Evolutionary conservation across 768 basidiomycete genomes (phyloP).

Genomic region (Lyophyllum atratum): DNA sequence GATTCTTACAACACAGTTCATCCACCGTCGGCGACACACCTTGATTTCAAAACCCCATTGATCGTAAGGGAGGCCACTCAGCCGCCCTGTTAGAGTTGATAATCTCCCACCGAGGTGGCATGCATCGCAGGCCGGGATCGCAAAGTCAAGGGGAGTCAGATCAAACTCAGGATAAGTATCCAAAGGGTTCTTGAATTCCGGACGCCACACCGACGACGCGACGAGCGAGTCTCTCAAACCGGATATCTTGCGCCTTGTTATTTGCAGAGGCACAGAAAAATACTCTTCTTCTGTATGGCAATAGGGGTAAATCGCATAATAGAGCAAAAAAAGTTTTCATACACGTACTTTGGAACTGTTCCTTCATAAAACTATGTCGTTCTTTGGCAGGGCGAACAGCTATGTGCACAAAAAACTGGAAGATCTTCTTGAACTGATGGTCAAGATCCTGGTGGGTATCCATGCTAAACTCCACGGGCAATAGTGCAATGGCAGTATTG

Average conservation of each 20-base stretch:
- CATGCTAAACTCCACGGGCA: slow-evolving; percentile 85
- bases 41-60: slow-evolving; percentile 57
- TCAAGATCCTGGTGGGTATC: slow-evolving; percentile 71
- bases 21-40: slow-evolving; percentile 3
- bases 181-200: slow-evolving; percentile 64
- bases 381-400: slow-evolving; percentile 59
- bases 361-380: slow-evolving; percentile 56
- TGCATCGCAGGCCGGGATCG: slow-evolving; percentile 74
- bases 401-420: slow-evolving; percentile 85
- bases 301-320: background rate
- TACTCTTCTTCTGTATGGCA: slow-evolving; percentile 57
- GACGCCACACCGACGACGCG: slow-evolving; percentile 82
- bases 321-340: background rate
- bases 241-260: slow-evolving; percentile 67
- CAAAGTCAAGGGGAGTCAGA: slow-evolving; percentile 51
- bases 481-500: slow-evolving; percentile 36
- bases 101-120: slow-evolving; percentile 74
- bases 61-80: slow-evolving; percentile 75
- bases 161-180: slow-evolving; percentile 69
- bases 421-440: slow-evolving; percentile 85
- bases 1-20: slow-evolving; percentile 4
- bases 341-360: slow-evolving; percentile 49
- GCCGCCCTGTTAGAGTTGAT: slow-evolving; percentile 61
- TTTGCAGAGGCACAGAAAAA: slow-evolving; percentile 68
- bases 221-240: slow-evolving; percentile 77